Evolutionary conservation across 805 yeast genomes (phyloP).

Genomic region (Suhomyces emberorum): DNA sequence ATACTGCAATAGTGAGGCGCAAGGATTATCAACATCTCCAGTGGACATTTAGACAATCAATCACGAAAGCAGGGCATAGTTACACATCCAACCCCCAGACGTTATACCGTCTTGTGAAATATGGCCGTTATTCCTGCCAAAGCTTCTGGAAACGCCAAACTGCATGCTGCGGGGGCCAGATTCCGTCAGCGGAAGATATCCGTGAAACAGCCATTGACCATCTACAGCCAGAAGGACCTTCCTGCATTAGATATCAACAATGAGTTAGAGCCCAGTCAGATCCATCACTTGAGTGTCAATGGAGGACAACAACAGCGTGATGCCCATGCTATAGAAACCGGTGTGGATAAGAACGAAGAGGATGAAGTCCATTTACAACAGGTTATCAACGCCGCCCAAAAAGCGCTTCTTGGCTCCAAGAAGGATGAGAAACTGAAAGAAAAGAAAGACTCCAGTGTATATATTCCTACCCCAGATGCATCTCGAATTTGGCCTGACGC

Average conservation of each 20-base stretch:
- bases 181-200: conserved; percentile 94
- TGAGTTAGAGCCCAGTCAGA: conserved; percentile 42
- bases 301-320: conserved; percentile 77
- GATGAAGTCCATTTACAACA: conserved; percentile 94
- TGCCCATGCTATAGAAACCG: conserved; percentile 86
- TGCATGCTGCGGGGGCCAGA: conserved; percentile 51
- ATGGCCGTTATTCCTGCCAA: conserved; percentile 44
- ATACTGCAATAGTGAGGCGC: conserved; percentile 19
- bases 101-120: conserved; percentile 1
- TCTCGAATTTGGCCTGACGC: conserved; percentile 80
- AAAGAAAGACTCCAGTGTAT: conserved; percentile 31
- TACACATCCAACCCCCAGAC: conserved; percentile 1
- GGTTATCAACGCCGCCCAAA: conserved; percentile 78
- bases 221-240: conserved; percentile 72
- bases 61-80: conserved; percentile 1
- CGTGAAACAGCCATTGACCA: conserved; percentile 80
- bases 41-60: conserved; percentile 2
- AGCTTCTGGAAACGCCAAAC: conserved; percentile 28
- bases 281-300: conserved; percentile 34
- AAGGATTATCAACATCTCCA: conserved; percentile 1
- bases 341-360: conserved; percentile 97
- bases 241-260: conserved; percentile 61
- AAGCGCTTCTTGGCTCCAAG: conserved; percentile 45
- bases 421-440: conserved; percentile 32
- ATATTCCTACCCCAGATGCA: conserved; percentile 97